Evolutionary conservation across 805 yeast species (phyloP), one percentile per base, ranked within the genome.

Genomic region (Wickerhamomyces bisporus): DNA sequence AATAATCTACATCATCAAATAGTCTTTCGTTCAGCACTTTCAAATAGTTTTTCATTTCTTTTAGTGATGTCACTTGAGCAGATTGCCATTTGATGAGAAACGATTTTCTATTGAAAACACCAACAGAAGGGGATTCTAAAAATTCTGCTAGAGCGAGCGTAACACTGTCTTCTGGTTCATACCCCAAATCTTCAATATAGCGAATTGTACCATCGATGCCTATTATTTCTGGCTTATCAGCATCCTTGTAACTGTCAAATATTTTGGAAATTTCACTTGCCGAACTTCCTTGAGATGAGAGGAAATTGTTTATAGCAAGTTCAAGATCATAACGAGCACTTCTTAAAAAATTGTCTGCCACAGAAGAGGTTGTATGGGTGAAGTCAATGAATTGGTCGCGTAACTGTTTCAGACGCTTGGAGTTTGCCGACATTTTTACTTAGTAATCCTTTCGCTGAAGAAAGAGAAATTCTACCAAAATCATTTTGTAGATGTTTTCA

Each of bases 171-270:
- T 91, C 98, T 1, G 88, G 81, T 12, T 77, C 77, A 27, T 81
- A 67, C 0, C 74, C 79, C 33, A 91, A 61, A 49, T 81, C 95
- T 13, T 67, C 68, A 17, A 91, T 63, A 49, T 80, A 86, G 28
- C 54, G 47, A 9, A 89, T 57, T 0, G 96, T 82, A 0, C 96
- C 96, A 41, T 86, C 93, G 9, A 85, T 68, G 19, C 79, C 91
- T 27, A 88, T 85, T 11, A 63, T 57, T 13, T 49, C 48, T 1
- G 25, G 24, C 7, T 32, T 19, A 2, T 41, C 34, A 10, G 37
- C 26, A 13, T 53, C 60, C 31, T 47, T 49, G 43, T 55, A 55
- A 15, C 31, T 35, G 27, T 53, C 49, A 32, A 52, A 55, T 1
- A 55, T 40, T 8, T 9, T 19, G 17, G 13, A 9, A 4, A 30